Evolutionary conservation across 2,329 filamentous ascomycete genomes (phyloP), one percentile per base, ranked within the genome.

Genomic region (Cordyceps sp.): DNA sequence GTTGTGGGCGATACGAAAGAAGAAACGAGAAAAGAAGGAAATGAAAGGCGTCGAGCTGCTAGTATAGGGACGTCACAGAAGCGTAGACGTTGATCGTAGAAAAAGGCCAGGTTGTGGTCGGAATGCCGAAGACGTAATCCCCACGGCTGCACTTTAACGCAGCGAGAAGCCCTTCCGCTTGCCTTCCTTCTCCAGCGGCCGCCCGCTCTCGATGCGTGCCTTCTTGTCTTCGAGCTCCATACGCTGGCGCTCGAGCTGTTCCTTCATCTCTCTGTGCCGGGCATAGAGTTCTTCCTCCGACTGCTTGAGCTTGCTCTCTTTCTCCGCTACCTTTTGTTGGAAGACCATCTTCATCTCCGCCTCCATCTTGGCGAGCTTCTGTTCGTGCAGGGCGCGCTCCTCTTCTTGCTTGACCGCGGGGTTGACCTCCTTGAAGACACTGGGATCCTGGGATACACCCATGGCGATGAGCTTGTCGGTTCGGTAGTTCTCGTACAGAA

Each of bases 271-370:
- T 55, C 88, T 78, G 67, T 98, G 90, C 48, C 90, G 80, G 44
- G 90, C 86, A 53, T 96, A 96, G 36, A 98, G 67, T 69, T 98
- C 90, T 59, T 98, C 90, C 61, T 98, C 90, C 69, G 85, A 93
- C 66, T 96, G 90, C 67, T 93, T 93, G 57, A 98, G 69, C 66
- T 98, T 98, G 73, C 84, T 93, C 65, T 98, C 90, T 70, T 98
- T 98, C 62, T 98, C 90, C 44, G 84, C 77, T 21, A 98, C 90
- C 79, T 98, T 98, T 59, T 98, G 90, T 60, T 96, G 90, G 84
- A 98, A 98, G 46, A 98, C 90, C 83, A 94, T 93, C 83, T 98
- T 98, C 90, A 98, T 98, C 62, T 98, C 90, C 52, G 85, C 77
- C 62, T 98, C 90, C 90, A 98, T 98, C 83, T 98, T 98, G 59